Base-by-base conservation (phyloP, 2,329 filamentous ascomycete genomes). In the Periconia macrospinosa region DNA sequence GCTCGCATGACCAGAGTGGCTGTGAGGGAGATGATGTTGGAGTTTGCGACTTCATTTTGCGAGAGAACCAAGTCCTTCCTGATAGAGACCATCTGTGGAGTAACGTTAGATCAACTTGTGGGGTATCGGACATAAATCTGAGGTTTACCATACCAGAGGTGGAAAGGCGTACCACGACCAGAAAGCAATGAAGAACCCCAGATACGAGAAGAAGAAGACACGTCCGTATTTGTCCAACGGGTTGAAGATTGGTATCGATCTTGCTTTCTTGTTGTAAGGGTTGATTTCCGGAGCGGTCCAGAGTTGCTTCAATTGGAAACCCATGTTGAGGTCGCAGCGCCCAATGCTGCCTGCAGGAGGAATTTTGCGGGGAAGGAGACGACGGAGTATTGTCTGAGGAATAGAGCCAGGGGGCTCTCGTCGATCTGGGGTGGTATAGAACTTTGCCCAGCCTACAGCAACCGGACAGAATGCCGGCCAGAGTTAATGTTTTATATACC, bases 81-180 rank as follows among this genome's bases (percentile, higher is more conserved):
- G 77, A 96, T 95, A 27, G 90, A 91, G 59, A 72, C 62, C 42
- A 74, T 66, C 70, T 72, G 47, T 47, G 37, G 20, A 19, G 33
- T 40, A n/a, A 14, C 35, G 67, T 88, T 84, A 47, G 86, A 76
- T 19, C 13, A 23, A 7, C 49, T n/a, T 30, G 42, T 43, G 48
- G 35, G 35, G 20, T 46, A 20, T 37, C 50, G 50, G 49, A 50
- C 33, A 33, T 37, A 14, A 47, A 19, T 45, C 41, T 54, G 45
- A 50, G 47, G 41, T 9, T 52, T 45, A 55, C 53, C 66, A 64
- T 81, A 91, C 86, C 70, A 94, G 78, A 62, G 92, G 92, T 59
- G 92, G 90, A 74, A 96, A 96, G 1, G 92, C 89, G 78, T 95
- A 96, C 83, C 83, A 96, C 11, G 90, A 92, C 82, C 91, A 90